These are phyloP conservation scores for Mycosphaerelloides madeirae DNA, from an alignment of 2,329 filamentous ascomycete species.

Conservation along the genomic window DNA sequence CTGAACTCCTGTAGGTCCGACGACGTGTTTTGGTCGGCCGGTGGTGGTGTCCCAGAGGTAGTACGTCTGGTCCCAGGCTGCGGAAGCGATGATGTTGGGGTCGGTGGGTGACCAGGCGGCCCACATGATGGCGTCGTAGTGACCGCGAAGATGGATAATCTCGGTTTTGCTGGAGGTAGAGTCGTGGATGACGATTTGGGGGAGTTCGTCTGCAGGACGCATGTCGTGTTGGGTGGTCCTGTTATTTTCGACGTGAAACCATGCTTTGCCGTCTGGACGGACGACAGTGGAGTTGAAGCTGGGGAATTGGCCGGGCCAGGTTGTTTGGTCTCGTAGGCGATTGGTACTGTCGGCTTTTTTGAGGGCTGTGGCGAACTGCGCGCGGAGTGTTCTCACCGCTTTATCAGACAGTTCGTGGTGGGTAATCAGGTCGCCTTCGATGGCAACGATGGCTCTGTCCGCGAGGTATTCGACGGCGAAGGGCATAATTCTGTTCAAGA, in stretches of 20 bases:
- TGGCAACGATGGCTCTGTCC: slow-evolving; percentile 11
- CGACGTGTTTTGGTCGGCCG: slow-evolving; percentile 4
- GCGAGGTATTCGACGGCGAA: slow-evolving; percentile 11
- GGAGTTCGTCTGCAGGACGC: slow-evolving; percentile 8
- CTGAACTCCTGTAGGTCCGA: slow-evolving; percentile 11
- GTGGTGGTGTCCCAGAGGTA: slow-evolving; percentile 14
- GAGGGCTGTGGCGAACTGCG: slow-evolving; percentile 4
- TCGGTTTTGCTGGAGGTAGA: slow-evolving; percentile 1
- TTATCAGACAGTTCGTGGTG: slow-evolving; percentile 10
- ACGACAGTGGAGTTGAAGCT: slow-evolving; percentile 4
- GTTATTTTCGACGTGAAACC: slow-evolving; percentile 9
- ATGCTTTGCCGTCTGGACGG: slow-evolving; percentile 8
- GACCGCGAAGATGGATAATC: slow-evolving; percentile 9
- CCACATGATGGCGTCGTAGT: slow-evolving; percentile 20
- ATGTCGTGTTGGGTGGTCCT: slow-evolving; percentile 12
- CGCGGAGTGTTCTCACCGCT: slow-evolving; percentile 5
- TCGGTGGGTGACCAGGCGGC: slow-evolving; percentile 16
- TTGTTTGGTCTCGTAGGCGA: slow-evolving; percentile 2
- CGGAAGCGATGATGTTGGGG: slow-evolving; percentile 14
- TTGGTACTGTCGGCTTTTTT: slow-evolving; percentile 10
- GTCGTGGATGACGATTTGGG: slow-evolving; percentile 12
- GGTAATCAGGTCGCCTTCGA: slow-evolving; percentile 7
- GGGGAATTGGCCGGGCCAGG: slow-evolving; percentile 7
- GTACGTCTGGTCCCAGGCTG: slow-evolving; percentile 16
- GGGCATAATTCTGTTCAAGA: slow-evolving; percentile 7